These are phyloP conservation scores for Chiua sp. DNA, from an alignment of 1,284 basidiomycete species.

Conservation along the genomic window DNA sequence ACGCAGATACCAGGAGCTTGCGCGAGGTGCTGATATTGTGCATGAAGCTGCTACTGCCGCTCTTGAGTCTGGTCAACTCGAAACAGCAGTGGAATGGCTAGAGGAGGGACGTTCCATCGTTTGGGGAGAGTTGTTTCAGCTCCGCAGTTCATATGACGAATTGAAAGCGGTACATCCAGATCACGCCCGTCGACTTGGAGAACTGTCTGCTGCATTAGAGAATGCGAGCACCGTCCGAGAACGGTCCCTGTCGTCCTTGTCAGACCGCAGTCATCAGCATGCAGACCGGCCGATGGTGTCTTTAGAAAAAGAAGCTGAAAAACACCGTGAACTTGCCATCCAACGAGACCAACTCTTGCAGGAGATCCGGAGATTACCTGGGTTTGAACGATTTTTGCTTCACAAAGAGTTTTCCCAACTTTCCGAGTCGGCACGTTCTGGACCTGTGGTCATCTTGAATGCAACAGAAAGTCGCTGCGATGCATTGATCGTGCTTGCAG, in stretches of 20 bases:
- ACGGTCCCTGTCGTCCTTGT: neutral
- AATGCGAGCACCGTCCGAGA: neutral
- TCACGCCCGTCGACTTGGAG: neutral
- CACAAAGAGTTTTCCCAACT: neutral
- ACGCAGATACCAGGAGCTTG: neutral
- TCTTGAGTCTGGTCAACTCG: neutral
- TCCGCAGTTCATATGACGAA: neutral
- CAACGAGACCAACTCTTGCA: neutral
- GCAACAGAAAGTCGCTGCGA: neutral
- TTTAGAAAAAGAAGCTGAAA: too few relatives aligned
- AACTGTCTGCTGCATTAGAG: neutral
- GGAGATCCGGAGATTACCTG: neutral
- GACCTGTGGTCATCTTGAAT: neutral
- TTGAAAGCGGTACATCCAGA: neutral
- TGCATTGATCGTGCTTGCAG: neutral
- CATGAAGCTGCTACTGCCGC: too few relatives aligned
- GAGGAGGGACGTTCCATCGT: neutral
- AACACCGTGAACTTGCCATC: neutral
- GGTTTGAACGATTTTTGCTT: neutral
- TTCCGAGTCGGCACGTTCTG: neutral
- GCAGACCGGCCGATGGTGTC: too few relatives aligned
- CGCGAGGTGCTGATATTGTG: neutral
- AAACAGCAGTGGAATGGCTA: neutral
- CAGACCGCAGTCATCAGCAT: too few relatives aligned
- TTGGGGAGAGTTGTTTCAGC: neutral